A percentile compares a stretch with the other conserved stretches of the same genome.
Evolutionary conservation across 1,139 yeast genomes (phyloP).

Genomic region (Yamadazyma aaseri): DNA sequence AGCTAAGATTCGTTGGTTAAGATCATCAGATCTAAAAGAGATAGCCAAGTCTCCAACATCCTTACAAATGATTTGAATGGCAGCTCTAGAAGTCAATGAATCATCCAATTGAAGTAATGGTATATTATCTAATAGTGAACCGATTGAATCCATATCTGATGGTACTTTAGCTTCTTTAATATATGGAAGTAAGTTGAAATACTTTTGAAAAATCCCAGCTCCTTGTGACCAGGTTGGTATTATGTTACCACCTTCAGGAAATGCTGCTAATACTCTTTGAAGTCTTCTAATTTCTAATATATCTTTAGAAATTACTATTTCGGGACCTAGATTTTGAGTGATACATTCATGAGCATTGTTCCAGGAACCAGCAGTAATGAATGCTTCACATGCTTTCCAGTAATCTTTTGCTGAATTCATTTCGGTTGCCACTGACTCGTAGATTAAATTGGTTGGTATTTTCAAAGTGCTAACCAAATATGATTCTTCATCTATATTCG

Average conservation of each 20-base stretch:
- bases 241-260: conserved; percentile 44
- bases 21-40: conserved; percentile 16
- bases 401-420: conserved; percentile 41
- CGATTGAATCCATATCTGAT: conserved; percentile 15
- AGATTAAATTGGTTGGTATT: conserved; percentile 47
- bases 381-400: conserved; percentile 59
- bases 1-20: conserved; percentile 26
- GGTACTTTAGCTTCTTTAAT: conserved; percentile 7
- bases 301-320: conserved; percentile 49
- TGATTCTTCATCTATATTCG: conserved; percentile 28
- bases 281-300: conserved; percentile 34
- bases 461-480: conserved; percentile 33
- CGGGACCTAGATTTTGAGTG: conserved; percentile 65
- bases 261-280: conserved; percentile 37
- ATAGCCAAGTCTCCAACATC: conserved; percentile 44
- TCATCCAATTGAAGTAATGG: conserved; percentile 33
- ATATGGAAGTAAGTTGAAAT: conserved; percentile 28
- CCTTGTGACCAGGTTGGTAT: conserved; percentile 61
- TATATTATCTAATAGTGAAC: conserved; percentile 42
- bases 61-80: conserved; percentile 52
- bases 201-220: conserved; percentile 56
- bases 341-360: conserved; percentile 64
- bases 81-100: conserved; percentile 32
- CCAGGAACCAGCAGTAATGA: conserved; percentile 61
- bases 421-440: conserved; percentile 52